Evolutionary conservation across 768 basidiomycete species (phyloP).

Genomic region (Lanmaoa pseudosensibilis): DNA sequence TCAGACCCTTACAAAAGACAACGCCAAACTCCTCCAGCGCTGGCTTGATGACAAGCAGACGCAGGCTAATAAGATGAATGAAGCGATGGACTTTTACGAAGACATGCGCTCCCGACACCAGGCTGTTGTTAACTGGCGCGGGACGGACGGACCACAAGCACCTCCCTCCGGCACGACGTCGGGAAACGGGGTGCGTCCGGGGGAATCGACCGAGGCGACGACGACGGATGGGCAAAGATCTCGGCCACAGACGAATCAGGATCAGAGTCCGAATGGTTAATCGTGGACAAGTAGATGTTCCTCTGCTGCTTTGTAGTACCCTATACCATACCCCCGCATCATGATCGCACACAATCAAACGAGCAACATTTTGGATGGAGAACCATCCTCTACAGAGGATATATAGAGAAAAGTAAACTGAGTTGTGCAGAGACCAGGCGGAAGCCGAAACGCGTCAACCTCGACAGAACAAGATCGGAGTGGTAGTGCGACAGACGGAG

Average conservation of each 20-base stretch:
- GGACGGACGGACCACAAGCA: conserved; percentile 34
- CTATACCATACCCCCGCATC: conserved; percentile 25
- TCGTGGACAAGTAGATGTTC: conserved; percentile 50
- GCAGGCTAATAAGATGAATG: conserved; percentile 95
- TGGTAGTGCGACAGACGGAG: conserved; percentile 20
- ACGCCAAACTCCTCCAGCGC: conserved; percentile 90
- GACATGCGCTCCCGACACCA: conserved; percentile 77
- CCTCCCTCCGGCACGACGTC: conserved; percentile 39
- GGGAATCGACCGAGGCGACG: conserved; percentile 35
- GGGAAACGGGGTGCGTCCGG: conserved; percentile 47
- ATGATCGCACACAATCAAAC: conserved; percentile 11
- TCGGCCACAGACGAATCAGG: conserved; percentile 66
- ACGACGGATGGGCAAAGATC: conserved; percentile 73
- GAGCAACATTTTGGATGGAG: conserved; percentile 29
- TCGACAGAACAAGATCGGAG: conserved; percentile 21
- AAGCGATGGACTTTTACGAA: conserved; percentile 87
- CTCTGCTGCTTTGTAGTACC: conserved; percentile 13
- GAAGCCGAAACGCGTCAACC: conserved; percentile 27
- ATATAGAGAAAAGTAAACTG: conserved; percentile 25
- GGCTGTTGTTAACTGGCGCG: conserved; percentile 58
- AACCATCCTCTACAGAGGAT: conserved; percentile 34
- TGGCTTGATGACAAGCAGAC: conserved; percentile 96
- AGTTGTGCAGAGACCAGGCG: conserved; percentile 14
- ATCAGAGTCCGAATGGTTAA: conserved; percentile 92
- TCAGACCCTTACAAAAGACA: conserved; percentile 83